Conservation (phyloP, 2,329 filamentous ascomycete species). For the Hymenotorrendiella dingleyae region DNA sequence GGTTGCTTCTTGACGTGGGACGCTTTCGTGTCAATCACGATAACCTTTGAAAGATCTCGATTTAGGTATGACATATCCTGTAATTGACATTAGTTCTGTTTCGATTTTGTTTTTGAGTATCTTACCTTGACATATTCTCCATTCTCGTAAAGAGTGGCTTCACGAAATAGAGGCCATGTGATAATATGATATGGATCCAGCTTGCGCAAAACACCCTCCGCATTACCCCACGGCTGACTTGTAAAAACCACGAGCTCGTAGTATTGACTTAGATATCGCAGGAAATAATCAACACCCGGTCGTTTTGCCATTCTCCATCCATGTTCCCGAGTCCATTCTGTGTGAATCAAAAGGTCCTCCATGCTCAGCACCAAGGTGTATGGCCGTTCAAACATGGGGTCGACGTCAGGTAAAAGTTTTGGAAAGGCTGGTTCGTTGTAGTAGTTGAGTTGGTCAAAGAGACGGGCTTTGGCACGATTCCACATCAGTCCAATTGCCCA, state of each 20-base stretch:
- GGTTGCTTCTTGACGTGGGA: conserved; percentile 82
- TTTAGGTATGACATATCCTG: conserved; percentile 97
- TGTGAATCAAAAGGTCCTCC: conserved; percentile 91
- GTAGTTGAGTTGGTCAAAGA: conserved; percentile 74
- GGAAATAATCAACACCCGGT: conserved; percentile 93
- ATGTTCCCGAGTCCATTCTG: conserved; percentile 88
- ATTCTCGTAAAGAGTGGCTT: conserved; percentile 95
- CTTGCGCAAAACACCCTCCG: conserved; percentile 84
- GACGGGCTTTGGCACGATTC: conserved; percentile 69
- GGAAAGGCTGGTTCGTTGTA: conserved; percentile 95
- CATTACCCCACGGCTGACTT: conserved; percentile 74
- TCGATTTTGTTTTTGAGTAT: conserved; percentile 1
- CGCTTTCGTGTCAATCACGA: conserved; percentile 84
- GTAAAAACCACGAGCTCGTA: conserved; percentile 98
- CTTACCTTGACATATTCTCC: conserved; percentile 91
- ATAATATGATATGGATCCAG: conserved; percentile 93
- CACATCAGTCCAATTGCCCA: conserved; percentile 75
- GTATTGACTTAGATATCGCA: conserved; percentile 94
- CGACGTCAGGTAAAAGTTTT: conserved; percentile 79
- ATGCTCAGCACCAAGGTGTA: conserved; percentile 90
- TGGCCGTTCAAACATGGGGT: conserved; percentile 74
- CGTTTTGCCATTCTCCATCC: conserved; percentile 95
- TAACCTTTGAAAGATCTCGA: conserved; percentile 89
- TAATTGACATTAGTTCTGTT: conserved; percentile 19
- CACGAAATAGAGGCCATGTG: conserved; percentile 88